Evolutionary conservation across 1,284 basidiomycete genomes (phyloP).

Genomic region (Peniophora sp.): DNA sequence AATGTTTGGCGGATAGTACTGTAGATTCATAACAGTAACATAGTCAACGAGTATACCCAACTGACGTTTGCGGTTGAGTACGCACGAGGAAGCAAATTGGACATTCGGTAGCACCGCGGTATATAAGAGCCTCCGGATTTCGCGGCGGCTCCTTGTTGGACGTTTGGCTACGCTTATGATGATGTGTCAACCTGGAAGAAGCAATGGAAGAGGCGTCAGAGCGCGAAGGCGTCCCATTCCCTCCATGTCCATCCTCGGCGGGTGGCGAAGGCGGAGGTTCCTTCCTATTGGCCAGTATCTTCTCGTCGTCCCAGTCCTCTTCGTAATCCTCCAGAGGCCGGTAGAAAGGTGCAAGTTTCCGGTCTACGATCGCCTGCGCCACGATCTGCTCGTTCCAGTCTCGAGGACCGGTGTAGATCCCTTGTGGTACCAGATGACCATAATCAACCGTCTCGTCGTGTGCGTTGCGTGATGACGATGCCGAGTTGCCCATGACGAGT

Average conservation of each 20-base stretch:
- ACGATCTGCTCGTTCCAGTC: constrained; percentile 91
- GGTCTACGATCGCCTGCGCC: constrained; percentile 79
- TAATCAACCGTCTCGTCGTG: constrained; percentile 76
- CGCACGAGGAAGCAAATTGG: constrained; percentile 98
- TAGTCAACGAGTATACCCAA: constrained; percentile 3
- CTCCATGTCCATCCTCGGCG: constrained; percentile 20
- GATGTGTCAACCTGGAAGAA: constrained; percentile 21
- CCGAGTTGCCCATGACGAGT: constrained; percentile 64
- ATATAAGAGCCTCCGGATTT: constrained; percentile 69
- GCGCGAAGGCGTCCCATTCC: constrained; percentile 18
- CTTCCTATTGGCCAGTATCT: constrained; percentile 72
- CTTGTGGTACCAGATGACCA: constrained; percentile 82
- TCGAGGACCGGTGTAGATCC: constrained; percentile 79
- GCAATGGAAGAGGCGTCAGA: constrained; percentile 19
- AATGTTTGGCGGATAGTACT: constrained; percentile 94
- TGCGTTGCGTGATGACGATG: constrained; percentile 57
- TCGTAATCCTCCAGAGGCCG: constrained; percentile 91
- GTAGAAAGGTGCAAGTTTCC: constrained; percentile 93
- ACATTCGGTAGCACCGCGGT: constrained; percentile 87
- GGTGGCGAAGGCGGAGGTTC: constrained; percentile 35
- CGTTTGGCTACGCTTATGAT: constrained; percentile 39
- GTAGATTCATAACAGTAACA: constrained; percentile 9
- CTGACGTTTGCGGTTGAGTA: constrained; percentile 17
- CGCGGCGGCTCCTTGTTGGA: constrained; percentile 46
- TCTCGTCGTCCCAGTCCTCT: constrained; percentile 78